Evolutionary conservation across 495 filamentous ascomycete genomes (phyloP).

Genomic region (Lophiotrema nucula): DNA sequence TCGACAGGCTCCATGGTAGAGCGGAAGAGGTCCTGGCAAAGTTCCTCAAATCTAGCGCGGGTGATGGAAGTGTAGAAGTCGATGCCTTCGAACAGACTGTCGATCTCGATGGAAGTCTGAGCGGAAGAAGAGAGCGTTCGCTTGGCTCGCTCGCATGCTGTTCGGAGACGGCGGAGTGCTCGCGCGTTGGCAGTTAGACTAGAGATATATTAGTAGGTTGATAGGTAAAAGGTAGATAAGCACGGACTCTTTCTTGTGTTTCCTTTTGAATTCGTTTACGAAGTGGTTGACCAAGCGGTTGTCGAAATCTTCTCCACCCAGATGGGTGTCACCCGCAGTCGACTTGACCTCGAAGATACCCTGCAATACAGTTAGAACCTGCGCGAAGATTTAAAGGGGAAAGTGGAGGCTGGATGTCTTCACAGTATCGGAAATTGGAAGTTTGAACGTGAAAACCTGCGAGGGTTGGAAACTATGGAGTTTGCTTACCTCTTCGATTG

Average conservation of each 20-base stretch:
- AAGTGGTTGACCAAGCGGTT: constrained; percentile 97
- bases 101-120: constrained; percentile 97
- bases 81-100: constrained; percentile 95
- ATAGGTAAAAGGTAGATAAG: background rate
- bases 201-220: constrained; percentile 39
- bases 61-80: constrained; percentile 99
- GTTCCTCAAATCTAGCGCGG: constrained; percentile 98
- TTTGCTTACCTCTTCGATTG: too few relatives aligned
- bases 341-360: constrained; percentile 99
- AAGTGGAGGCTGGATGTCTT: too few relatives aligned
- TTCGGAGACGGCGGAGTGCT: constrained; percentile 95
- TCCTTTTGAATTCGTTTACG: constrained; percentile 87
- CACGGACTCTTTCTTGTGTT: constrained; percentile 63
- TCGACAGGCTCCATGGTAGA: constrained; percentile 97
- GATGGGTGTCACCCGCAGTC: constrained; percentile 97
- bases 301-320: constrained; percentile 99
- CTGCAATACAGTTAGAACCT: too few relatives aligned
- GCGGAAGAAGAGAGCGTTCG: constrained; percentile 94
- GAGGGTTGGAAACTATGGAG: too few relatives aligned
- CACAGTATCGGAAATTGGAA: too few relatives aligned
- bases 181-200: constrained; percentile 83
- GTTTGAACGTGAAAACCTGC: too few relatives aligned
- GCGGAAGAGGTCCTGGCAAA: constrained; percentile 95
- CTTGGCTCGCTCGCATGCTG: constrained; percentile 99
- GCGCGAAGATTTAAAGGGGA: too few relatives aligned